Percentiles rank a stretch among this genome's conserved stretches.
These are phyloP conservation scores for Cyphellophora attinorum DNA, from an alignment of 2,329 filamentous ascomycete genomes.

Conservation along the genomic window DNA sequence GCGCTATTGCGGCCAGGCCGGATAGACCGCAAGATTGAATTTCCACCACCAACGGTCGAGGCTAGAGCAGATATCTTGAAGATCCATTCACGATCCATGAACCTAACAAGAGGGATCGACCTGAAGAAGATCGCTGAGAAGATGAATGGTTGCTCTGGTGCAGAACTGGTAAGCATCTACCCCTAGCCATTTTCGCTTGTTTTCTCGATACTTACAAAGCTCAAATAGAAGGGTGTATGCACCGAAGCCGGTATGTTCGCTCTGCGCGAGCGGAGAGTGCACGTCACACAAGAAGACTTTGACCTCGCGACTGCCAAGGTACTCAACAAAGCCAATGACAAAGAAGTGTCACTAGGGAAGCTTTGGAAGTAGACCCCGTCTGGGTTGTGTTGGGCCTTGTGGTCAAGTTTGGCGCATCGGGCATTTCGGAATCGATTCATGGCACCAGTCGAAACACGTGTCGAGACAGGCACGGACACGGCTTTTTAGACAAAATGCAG, in stretches of 20 bases:
- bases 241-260: no score
- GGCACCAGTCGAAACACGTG: no score
- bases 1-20: slow-evolving; percentile 90
- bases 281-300: slow-evolving; percentile 98
- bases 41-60: slow-evolving; percentile 92
- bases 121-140: slow-evolving; percentile 98
- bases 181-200: no score
- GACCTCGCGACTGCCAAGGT: slow-evolving; percentile 98
- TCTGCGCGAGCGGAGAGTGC: slow-evolving; percentile 84
- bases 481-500: no score
- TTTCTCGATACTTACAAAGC: no score
- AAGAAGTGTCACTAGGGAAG: slow-evolving; percentile 84
- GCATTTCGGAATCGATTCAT: no score
- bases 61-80: slow-evolving; percentile 94
- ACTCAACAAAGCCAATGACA: slow-evolving; percentile 98
- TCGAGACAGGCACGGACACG: no score
- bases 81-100: slow-evolving; percentile 98
- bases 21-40: slow-evolving; percentile 98
- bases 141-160: slow-evolving; percentile 98
- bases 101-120: slow-evolving; percentile 93
- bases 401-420: no score
- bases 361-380: slow-evolving; percentile 56
- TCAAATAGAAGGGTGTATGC: no score
- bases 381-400: no score
- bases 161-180: slow-evolving; percentile 96